Evolutionary conservation across 2,329 filamentous ascomycete species (phyloP).

Genomic region (Sporothrix inflata): DNA sequence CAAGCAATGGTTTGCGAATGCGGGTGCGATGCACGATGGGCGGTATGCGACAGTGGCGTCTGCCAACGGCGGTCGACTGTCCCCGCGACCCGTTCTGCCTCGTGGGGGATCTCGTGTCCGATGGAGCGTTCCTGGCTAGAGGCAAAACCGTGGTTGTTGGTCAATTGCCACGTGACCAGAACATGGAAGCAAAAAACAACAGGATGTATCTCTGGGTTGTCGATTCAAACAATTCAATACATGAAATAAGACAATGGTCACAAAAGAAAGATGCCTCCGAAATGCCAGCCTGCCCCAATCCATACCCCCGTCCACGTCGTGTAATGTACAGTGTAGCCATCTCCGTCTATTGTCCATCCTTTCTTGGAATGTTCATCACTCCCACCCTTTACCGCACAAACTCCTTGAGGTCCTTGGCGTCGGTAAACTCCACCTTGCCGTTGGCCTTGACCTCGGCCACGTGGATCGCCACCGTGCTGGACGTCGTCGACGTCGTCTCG

Average conservation of each 20-base stretch:
- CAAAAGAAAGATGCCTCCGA: constrained; percentile 13
- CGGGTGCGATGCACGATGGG: too few species aligned
- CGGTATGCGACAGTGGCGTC: background rate
- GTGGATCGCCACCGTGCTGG: constrained; percentile 52
- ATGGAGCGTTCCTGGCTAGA: background rate
- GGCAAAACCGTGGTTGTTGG: background rate
- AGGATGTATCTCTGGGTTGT: too few species aligned
- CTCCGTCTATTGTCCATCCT: background rate
- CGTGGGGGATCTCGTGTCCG: background rate
- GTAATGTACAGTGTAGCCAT: constrained; percentile 11
- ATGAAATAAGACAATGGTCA: background rate
- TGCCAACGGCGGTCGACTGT: background rate
- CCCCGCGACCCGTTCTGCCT: background rate
- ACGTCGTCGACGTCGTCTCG: background rate
- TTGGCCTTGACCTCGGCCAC: constrained; percentile 61
- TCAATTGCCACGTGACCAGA: background rate
- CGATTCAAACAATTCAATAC: too few species aligned
- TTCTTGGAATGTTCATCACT: too few species aligned
- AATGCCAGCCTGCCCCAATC: background rate
- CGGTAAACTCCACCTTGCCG: constrained; percentile 69
- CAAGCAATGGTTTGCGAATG: background rate
- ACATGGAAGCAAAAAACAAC: too few species aligned
- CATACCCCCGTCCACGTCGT: background rate
- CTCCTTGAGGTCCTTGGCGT: constrained; percentile 61
- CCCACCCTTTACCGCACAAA: constrained; percentile 49